These are phyloP conservation scores for Populus simonii DNA, from an alignment of 345 rosid species.

Conservation along the genomic window DNA sequence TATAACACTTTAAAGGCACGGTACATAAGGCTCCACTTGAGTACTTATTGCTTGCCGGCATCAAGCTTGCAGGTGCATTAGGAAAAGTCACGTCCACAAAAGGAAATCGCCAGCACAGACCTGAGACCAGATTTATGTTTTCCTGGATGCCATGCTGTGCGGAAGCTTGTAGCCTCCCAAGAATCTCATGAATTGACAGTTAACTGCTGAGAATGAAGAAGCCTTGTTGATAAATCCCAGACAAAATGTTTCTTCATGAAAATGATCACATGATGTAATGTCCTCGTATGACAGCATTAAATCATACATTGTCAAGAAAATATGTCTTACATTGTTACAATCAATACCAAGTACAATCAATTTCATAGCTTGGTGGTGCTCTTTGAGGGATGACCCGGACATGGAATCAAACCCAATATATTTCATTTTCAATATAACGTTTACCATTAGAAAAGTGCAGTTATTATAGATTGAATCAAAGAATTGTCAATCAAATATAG, in stretches of 20 bases:
- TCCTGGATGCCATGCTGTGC: neutral
- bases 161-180: neutral
- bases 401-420: neutral
- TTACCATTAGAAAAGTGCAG: neutral
- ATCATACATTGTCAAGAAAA: neutral
- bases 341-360: neutral
- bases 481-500: neutral
- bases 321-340: neutral
- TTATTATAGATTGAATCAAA: slow-evolving; percentile 7
- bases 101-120: neutral
- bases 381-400: neutral
- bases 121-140: neutral
- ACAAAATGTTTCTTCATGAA: neutral
- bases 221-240: too few relatives aligned
- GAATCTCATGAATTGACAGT: neutral
- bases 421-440: neutral
- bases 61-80: too few relatives aligned
- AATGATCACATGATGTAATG: neutral
- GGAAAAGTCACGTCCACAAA: neutral
- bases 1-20: neutral
- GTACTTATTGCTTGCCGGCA: neutral
- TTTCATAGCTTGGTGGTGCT: neutral
- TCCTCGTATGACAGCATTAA: too few relatives aligned
- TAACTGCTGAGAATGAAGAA: too few relatives aligned
- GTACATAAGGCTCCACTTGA: neutral